These are phyloP conservation scores for Afroboletus lepidellus DNA, from an alignment of 1,284 basidiomycete genomes.

Conservation along the genomic window DNA sequence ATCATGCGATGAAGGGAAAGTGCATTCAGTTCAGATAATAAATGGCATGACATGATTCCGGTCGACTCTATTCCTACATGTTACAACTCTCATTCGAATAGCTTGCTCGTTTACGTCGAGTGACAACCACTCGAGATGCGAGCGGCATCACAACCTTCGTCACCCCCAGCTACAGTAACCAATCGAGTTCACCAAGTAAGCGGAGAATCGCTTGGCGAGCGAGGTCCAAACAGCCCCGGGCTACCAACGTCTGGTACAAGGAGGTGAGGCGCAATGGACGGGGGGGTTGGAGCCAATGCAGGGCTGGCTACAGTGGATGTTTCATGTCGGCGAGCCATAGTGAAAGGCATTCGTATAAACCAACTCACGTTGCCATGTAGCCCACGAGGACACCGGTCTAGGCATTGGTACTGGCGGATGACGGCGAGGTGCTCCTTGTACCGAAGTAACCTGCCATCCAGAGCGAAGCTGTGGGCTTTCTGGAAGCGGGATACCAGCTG, in stretches of 20 bases:
- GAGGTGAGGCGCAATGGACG: constrained; percentile 38
- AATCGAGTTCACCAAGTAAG: background rate
- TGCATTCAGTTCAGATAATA: too few relatives aligned
- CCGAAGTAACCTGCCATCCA: constrained; percentile 51
- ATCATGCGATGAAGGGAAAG: too few relatives aligned
- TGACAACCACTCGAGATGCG: too few relatives aligned
- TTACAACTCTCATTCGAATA: too few relatives aligned
- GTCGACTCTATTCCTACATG: too few relatives aligned
- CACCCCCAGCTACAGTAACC: background rate
- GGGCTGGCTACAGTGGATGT: constrained; percentile 40
- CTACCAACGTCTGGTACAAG: constrained; percentile 35
- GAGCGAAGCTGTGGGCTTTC: constrained; percentile 41
- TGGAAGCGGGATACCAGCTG: constrained; percentile 28
- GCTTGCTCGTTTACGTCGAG: too few relatives aligned
- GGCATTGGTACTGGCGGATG: constrained; percentile 35
- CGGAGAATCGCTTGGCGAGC: constrained; percentile 40
- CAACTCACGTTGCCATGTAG: constrained; percentile 63
- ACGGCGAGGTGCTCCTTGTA: constrained; percentile 31
- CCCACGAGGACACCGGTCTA: constrained; percentile 47
- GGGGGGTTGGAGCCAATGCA: constrained; percentile 42
- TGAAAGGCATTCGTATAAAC: background rate
- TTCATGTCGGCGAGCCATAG: background rate
- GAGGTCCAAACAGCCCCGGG: constrained; percentile 54
- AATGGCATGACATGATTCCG: too few relatives aligned
- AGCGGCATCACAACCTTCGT: too few relatives aligned